Evolutionary conservation across 1,139 yeast species (phyloP).

Genomic region (Yamadazyma triangularis): DNA sequence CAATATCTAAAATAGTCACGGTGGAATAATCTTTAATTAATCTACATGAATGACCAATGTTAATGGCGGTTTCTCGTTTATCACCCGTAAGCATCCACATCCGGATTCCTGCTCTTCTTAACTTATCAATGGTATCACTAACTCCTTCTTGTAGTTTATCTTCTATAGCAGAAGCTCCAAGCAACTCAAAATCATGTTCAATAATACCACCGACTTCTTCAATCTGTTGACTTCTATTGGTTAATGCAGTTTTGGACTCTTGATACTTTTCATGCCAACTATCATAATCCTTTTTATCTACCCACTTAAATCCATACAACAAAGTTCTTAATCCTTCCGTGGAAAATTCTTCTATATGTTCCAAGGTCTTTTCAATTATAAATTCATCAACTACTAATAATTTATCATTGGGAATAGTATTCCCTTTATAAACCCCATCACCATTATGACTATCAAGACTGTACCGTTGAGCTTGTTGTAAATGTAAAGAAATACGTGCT

Average conservation of each 20-base stretch:
- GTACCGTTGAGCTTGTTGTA: constrained; percentile 57
- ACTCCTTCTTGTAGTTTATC: constrained; percentile 96
- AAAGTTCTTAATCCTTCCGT: constrained; percentile 92
- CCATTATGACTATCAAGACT: constrained; percentile 23
- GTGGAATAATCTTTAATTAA: constrained; percentile 91
- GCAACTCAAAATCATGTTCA: constrained; percentile 61
- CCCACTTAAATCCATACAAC: constrained; percentile 74
- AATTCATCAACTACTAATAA: constrained; percentile 71
- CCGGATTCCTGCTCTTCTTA: constrained; percentile 88
- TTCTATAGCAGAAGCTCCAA: constrained; percentile 97
- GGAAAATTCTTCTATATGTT: constrained; percentile 90
- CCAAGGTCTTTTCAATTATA: constrained; percentile 76
- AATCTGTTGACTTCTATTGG: constrained; percentile 59
- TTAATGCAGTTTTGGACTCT: constrained; percentile 73
- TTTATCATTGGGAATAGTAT: constrained; percentile 52
- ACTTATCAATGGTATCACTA: constrained; percentile 86
- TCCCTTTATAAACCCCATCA: constrained; percentile 1
- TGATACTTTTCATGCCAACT: constrained; percentile 65
- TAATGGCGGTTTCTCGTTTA: constrained; percentile 94
- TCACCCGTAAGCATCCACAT: constrained; percentile 99
- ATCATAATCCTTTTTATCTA: constrained; percentile 55
- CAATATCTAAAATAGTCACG: constrained; percentile 67
- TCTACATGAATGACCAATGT: constrained; percentile 92
- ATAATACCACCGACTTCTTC: constrained; percentile 70
- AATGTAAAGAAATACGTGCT: constrained; percentile 60